Base-by-base conservation (phyloP, 2,329 filamentous ascomycete species). In the Cladosporium sp. region DNA sequence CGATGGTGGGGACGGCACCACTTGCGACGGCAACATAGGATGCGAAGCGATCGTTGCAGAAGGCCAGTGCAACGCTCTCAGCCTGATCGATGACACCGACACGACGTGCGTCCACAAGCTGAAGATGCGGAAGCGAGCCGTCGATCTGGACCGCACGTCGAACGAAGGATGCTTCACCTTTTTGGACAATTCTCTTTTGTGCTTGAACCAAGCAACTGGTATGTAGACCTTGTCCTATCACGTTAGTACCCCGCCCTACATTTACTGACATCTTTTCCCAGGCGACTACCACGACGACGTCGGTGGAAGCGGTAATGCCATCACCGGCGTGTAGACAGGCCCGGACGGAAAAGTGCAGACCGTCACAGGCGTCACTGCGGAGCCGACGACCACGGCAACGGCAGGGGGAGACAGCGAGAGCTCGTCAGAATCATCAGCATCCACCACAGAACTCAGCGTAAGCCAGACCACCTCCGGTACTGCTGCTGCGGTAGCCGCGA, bases 251-350 rank as follows among this genome's bases (percentile, higher is more conserved):
- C 33, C 37, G 33, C 28, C 16, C 0, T 64, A 4, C 29, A 52
- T 3, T 16, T 31, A 26, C 44, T 65, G 18, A 65, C 40, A 18
- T 1, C 8, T 26, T 1, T 23, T n/a, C 6, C 10, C 35, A 68
- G 67, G 65, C 5, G 64, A 68, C 53, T 66, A 67, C 53, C 65
- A 67, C 21, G 67, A 68, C 62, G 65, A 68, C 11, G 44, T 53
- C 31, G 66, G 57, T 8, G 66, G 65, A 14, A 65, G n/a, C 18
- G 62, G 62, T 2, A 64, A 67, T 18, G 64, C 64, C 12, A 55
- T 62, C 14, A 65, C 67, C 11, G 65, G 67, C n/a, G 61, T 59
- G 5, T 68, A 69, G 40, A 68, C 65, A 18, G 67, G 64, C 31
- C 31, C 62, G 6, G 40, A 67, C 23, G 67, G 66, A 26, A 35